Evolutionary conservation across 768 basidiomycete genomes (phyloP), one percentile per base, ranked within the genome.

Genomic region (Lactifluus echinatus): DNA sequence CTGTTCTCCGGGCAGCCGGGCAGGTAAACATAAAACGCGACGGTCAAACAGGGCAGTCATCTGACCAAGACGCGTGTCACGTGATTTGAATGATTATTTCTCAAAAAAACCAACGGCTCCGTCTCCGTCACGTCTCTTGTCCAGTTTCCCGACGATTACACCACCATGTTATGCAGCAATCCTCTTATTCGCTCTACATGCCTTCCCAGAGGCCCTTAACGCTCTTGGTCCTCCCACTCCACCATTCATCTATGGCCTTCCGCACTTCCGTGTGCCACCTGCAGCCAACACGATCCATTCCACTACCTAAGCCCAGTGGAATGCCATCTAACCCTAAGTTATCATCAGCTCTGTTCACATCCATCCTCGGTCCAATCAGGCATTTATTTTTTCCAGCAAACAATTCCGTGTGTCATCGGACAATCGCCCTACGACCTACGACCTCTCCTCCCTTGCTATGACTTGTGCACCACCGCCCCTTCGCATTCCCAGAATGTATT

Each of bases 241-340:
- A 12, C 46, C 28, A 8, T 10, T 36, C 43, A 29, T 53, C 24
- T 29, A 53, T 42, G 12, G 0, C 36, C 51, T 50, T 53, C 60
- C 60, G 37, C 36, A 3, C 59, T 24, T 43, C 21, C 57, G 40
- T 52, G 49, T 34, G 14, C 36, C 52, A 48, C 47, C 19, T 45
- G 34, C 39, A 59, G 60, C 52, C 60, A 61, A 61, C 56, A 49
- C 36, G 46, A 53, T 46, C 42, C 57, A 59, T 61, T 54, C 57
- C 57, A 59, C 53, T 24, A 8, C 33, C 24, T 36, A 31, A 57
- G 46, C 31, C 44, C 50, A 2, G 57, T 58, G 60, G 60, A 45
- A 50, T 61, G 60, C 37, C 50, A 61, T 61, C 59, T 60, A 57
- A 57, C 55, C n/a, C n/a, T 60, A 60, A 57, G 55, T 60, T 28